Base-by-base conservation (phyloP, 306 rosid genomes). In the Quercus gilva region DNA sequence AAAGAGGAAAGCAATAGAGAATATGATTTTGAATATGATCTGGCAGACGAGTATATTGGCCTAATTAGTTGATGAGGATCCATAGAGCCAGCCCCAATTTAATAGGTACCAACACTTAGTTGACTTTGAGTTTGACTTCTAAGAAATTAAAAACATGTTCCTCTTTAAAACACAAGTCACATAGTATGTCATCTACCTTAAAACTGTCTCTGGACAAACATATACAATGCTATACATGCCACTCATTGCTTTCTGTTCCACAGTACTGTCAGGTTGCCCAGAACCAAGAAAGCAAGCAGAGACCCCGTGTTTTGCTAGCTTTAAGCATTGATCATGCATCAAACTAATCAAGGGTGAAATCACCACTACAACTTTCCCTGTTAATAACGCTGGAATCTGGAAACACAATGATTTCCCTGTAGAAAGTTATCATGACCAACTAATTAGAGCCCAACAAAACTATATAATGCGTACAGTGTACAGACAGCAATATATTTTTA, bases 251-350 rank as follows among this genome's bases (percentile, higher is more conserved):
- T 94, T 92, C 77, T 81, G 84, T 82, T 94, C 98, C 68, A 91
- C 90, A 45, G 98, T 80, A 76, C 84, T 78, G 77, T 94, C 98
- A 20, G 91, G 94, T 83, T 94, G 98, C 81, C 97, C 98, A 68
- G 98, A 94, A 29, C 98, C 97, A 79, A 92, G 98, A 91, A 94
- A 94, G 83, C 98, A 94, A 60, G 97, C 94, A 77, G 90, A 89
- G 76, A 94, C 74, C 41, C 97, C 92, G 61, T 90, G 92, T 67
- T 72, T 87, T 68, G 89, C 91, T 67, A 94, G 87, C 79, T 90
- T 94, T 76, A 92, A 87, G 87, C 98, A 94, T 37, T 94, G 98
- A 82, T 94, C 98, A 31, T 94, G 97, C 98, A 94, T 94, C 87
- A 94, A 82, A 76, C 98, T 94, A 81, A 94, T 92, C 79, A 94